Conservation (phyloP, 805 yeast species). For the Dipodascus geniculatus region DNA sequence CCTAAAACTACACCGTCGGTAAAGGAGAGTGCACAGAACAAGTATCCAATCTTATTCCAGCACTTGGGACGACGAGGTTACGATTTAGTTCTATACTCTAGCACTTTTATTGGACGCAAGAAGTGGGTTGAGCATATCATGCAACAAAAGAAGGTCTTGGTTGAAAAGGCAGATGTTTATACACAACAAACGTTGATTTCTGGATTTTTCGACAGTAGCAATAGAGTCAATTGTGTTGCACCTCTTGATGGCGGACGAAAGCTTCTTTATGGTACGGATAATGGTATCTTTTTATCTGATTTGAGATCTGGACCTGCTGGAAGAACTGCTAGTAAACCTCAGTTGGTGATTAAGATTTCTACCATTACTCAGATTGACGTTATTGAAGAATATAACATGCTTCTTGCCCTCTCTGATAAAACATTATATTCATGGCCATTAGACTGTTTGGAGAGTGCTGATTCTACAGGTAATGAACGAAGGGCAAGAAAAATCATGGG, state of each 20-base stretch:
- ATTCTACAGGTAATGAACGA: conserved; percentile 35
- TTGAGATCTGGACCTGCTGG: conserved; percentile 42
- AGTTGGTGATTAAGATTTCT: conserved; percentile 57
- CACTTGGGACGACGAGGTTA: conserved; percentile 40
- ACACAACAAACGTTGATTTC: conserved; percentile 66
- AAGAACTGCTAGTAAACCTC: conserved; percentile 34
- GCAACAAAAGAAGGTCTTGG: conserved; percentile 63
- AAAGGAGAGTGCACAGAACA: conserved; percentile 13
- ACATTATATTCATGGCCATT: conserved; percentile 66
- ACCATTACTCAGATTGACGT: conserved; percentile 86
- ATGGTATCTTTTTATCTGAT: conserved; percentile 79
- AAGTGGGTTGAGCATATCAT: conserved; percentile 71
- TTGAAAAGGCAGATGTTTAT: conserved; percentile 66
- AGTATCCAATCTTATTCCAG: conserved; percentile 36
- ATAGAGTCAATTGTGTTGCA: conserved; percentile 80
- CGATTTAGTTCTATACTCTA: conserved; percentile 31
- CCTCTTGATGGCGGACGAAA: conserved; percentile 94
- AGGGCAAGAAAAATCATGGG: conserved; percentile 67
- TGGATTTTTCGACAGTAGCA: conserved; percentile 57
- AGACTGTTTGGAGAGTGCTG: conserved; percentile 35
- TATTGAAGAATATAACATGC: conserved; percentile 77
- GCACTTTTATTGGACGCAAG: conserved; percentile 47
- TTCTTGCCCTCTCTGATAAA: conserved; percentile 74
- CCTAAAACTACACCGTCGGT: conserved; percentile 19
- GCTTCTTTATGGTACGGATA: conserved; percentile 79